Evolutionary conservation across 2,329 filamentous ascomycete species (phyloP).

Genomic region (Fusarium proliferatum): DNA sequence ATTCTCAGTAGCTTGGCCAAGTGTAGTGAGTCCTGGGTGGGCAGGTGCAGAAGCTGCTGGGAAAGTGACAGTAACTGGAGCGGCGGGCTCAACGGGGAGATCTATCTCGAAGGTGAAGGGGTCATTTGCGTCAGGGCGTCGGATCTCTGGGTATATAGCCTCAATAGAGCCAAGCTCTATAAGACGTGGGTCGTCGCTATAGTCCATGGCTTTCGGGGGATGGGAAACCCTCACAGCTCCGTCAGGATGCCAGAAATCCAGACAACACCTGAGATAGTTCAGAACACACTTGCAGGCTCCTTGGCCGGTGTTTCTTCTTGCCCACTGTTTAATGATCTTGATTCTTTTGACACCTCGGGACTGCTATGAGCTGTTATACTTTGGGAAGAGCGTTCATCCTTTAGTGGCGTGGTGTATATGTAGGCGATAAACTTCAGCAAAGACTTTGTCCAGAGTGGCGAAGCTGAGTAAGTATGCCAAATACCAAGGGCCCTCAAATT

Average conservation of each 20-base stretch:
- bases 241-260: background rate
- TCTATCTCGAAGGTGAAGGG: slow-evolving; percentile 65
- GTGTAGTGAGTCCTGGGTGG: slow-evolving; percentile 22
- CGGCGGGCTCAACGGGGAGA: slow-evolving; percentile 65
- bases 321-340: background rate
- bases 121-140: slow-evolving; percentile 54
- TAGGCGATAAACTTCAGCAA: slow-evolving; percentile 17
- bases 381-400: slow-evolving; percentile 37
- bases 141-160: slow-evolving; percentile 76
- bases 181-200: slow-evolving; percentile 63
- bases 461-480: slow-evolving; percentile 16
- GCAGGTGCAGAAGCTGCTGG: slow-evolving; percentile 55
- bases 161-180: slow-evolving; percentile 70
- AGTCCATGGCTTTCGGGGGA: slow-evolving; percentile 47
- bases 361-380: slow-evolving; percentile 11
- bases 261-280: background rate
- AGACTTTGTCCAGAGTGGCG: slow-evolving; percentile 12
- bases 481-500: slow-evolving; percentile 4
- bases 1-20: slow-evolving; percentile 20
- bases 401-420: slow-evolving; percentile 8
- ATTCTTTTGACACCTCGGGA: background rate
- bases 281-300: background rate
- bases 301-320: background rate
- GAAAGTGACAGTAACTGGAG: slow-evolving; percentile 68
- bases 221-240: background rate